Evolutionary conservation across 192 early-diverging fungal species (phyloP), one percentile per base, ranked within the genome.

Genomic region (Coemansia javaensis): DNA sequence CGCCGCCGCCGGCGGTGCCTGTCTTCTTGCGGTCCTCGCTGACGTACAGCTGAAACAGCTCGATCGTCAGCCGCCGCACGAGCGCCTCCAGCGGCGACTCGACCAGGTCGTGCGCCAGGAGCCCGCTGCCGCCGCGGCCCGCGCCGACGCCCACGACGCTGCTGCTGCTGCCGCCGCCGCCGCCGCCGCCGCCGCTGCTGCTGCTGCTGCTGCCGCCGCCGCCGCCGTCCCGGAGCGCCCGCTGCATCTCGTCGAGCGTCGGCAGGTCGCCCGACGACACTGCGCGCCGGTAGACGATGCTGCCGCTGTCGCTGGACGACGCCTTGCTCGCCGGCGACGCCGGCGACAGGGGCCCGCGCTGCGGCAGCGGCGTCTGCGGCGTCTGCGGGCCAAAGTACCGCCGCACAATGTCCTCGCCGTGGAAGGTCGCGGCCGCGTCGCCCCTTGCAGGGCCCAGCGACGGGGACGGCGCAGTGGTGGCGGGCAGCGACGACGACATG

Each of bases 21-120:
- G 32, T 9, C 47, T 62, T 74, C 15, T 44, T 62, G 43, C 63
- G 63, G 55, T 74, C 63, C 45, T 74, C 71, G 46, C 39, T 74
- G 38, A 75, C 73, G 40, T 68, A 75, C 32, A 69, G 53, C 46
- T 75, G 73, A 50, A 68, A 75, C 37, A 75, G 66, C 61, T 75
- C 73, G 27, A 69, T 69, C 4, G 73, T 75, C 37, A 75, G 45
- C 21, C 56, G 66, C 24, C 65, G 51, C 40, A 75, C 73, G 21
- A 76, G 53, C 27, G 73, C 73, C 42, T 76, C 73, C 15, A 76
- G 57, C 21, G 73, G 73, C 27, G 73, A 76, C 45, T 69, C 65
- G 9, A 76, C 73, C 44, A 76, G 43, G 31, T 75, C 73, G 5
- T 66, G 57, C 20, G 66, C 57, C 56, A 76, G 44, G 21, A 76